Conservation (phyloP, 1,284 basidiomycete genomes). For the Ganoderma resinaceum region DNA sequence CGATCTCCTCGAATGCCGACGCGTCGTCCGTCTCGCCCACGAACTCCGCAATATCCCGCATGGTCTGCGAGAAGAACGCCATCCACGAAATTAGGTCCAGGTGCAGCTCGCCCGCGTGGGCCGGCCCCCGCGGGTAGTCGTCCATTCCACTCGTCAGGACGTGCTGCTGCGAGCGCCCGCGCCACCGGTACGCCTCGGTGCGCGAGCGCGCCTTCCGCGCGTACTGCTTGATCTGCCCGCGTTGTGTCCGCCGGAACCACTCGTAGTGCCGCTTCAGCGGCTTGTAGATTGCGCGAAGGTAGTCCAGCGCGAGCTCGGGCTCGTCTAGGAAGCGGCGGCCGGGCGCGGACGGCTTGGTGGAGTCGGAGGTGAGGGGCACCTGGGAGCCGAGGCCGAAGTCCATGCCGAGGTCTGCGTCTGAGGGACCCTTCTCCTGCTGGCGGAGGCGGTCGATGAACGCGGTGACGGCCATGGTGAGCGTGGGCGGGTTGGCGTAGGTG, state of each 20-base stretch:
- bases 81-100: slow-evolving; percentile 95
- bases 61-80: slow-evolving; percentile 91
- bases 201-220: slow-evolving; percentile 82
- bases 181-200: slow-evolving; percentile 92
- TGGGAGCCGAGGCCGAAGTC: slow-evolving; percentile 59
- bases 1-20: slow-evolving; percentile 77
- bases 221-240: slow-evolving; percentile 92
- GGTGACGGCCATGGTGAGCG: slow-evolving; percentile 89
- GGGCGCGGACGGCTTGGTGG: slow-evolving; percentile 27
- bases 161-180: slow-evolving; percentile 87
- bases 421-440: slow-evolving; percentile 48
- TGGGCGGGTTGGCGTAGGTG: slow-evolving; percentile 93
- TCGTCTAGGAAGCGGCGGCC: slow-evolving; percentile 61
- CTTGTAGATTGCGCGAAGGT: slow-evolving; percentile 81
- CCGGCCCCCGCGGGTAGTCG: slow-evolving; percentile 89
- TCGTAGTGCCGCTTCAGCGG: slow-evolving; percentile 91
- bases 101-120: slow-evolving; percentile 92
- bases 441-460: slow-evolving; percentile 85
- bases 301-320: slow-evolving; percentile 67
- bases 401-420: slow-evolving; percentile 68
- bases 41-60: slow-evolving; percentile 86
- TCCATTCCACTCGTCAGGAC: slow-evolving; percentile 95
- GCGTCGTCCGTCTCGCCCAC: slow-evolving; percentile 86
- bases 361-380: slow-evolving; percentile 46
- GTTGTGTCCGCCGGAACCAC: slow-evolving; percentile 95